phyloP scores from a whole-genome alignment of 495 filamentous ascomycete species.

The Zalerion maritima region DNA sequence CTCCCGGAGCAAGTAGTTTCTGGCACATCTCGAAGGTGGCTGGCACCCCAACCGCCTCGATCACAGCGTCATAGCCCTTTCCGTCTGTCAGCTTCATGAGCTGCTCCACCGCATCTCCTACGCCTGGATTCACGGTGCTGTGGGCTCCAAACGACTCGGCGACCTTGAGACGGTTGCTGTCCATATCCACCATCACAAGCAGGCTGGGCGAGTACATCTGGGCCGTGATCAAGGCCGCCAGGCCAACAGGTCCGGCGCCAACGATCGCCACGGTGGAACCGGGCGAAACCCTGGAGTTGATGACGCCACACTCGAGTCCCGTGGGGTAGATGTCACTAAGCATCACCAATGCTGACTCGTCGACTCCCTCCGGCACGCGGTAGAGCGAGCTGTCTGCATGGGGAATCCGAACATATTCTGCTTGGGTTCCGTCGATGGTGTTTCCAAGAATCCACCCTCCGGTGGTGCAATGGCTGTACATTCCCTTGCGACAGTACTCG shows the following conservation, averaged over 20 bases:
- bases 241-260: slow-evolving; percentile 37
- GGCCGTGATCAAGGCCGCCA: slow-evolving; percentile 31
- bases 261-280: slow-evolving; percentile 32
- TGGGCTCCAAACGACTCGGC: slow-evolving; percentile 30
- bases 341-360: slow-evolving; percentile 23
- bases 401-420: slow-evolving; percentile 35
- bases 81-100: slow-evolving; percentile 26
- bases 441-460: slow-evolving; percentile 32
- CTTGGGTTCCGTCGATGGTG: slow-evolving; percentile 34
- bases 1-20: slow-evolving; percentile 33
- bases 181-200: slow-evolving; percentile 31
- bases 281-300: slow-evolving; percentile 28
- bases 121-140: slow-evolving; percentile 19
- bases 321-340: slow-evolving; percentile 36
- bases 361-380: slow-evolving; percentile 20
- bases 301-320: slow-evolving; percentile 32
- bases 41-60: slow-evolving; percentile 39
- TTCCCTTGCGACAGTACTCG: slow-evolving; percentile 20
- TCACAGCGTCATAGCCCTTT: slow-evolving; percentile 35
- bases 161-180: slow-evolving; percentile 25
- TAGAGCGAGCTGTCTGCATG: slow-evolving; percentile 27
- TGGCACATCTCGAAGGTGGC: slow-evolving; percentile 32
- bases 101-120: slow-evolving; percentile 14
- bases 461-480: slow-evolving; percentile 23
- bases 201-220: slow-evolving; percentile 28